Evolutionary conservation across 352 stramenopile species (phyloP), one percentile per base, ranked within the genome.

Genomic region (Globisporangium uncinulatum): DNA sequence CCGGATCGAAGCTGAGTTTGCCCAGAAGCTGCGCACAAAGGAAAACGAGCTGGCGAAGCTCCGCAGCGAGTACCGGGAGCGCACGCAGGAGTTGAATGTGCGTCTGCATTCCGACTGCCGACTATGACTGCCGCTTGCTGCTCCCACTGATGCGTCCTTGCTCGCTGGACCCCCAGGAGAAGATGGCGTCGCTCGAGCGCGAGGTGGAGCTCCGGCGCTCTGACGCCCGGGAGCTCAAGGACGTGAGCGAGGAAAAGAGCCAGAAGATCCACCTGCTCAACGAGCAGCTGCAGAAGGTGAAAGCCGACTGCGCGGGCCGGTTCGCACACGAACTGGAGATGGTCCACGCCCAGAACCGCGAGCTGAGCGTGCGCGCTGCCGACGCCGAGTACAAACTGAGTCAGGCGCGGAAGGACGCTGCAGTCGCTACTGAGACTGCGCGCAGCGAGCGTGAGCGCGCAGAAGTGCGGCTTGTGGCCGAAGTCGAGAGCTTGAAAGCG

Each of bases 241-340:
- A 89, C 41, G 73, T 76, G 31, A 74, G 60, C n/a, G 79, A 87
- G 56, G 76, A 87, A 51, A 84, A 88, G 41, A 74, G 73, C 31
- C 70, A 70, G 10, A 83, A 86, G 46, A 74, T 82, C 9, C 71
- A 86, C 42, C 46, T 83, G 21, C 59, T 92, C 17, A 87, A 86
- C 32, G 73, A 89, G n/a, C 66, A 92, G 56, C 70, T 92, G 9
- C 81, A 78, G 49, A 89, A 89, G 57, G 79, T 88, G n/a, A 86
- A 88, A 32, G 66, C 73, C 6, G 77, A 87, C 46, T 86, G 71
- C 56, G 76, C 70, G 0, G 79, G 59, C 42, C 56, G 73, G 9
- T 84, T 83, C 21, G 72, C 70, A 7, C 73, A 54, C 34, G 77
- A 87, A 34, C 69, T 88, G 3, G 77, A 83, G 31, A 49, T 74